Conservation (phyloP, 139 green algal genomes). For the Chara braunii region DNA sequence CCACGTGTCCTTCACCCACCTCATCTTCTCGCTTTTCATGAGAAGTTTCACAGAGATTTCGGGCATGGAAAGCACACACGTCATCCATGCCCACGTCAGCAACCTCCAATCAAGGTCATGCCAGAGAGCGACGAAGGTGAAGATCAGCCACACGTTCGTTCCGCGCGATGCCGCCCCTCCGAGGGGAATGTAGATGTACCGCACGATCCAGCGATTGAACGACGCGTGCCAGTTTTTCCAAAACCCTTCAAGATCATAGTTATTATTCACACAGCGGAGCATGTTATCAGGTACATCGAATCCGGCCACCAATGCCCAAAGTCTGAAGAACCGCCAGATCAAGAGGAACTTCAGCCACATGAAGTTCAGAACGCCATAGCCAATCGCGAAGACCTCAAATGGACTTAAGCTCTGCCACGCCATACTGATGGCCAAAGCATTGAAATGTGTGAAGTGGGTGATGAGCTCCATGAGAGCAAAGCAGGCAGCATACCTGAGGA, state of each 20-base stretch:
- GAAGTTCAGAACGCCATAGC: conserved; percentile 62
- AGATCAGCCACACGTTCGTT: conserved; percentile 79
- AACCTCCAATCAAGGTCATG: conserved; percentile 77
- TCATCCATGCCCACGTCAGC: conserved; percentile 44
- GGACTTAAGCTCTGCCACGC: conserved; percentile 16
- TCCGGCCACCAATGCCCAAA: conserved; percentile 55
- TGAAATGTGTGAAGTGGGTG: conserved; percentile 74
- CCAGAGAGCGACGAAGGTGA: conserved; percentile 92
- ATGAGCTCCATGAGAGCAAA: conserved; percentile 66
- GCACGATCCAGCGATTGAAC: conserved; percentile 66
- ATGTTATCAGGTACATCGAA: conserved; percentile 79
- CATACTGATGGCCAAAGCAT: conserved; percentile 53
- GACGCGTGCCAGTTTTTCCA: conserved; percentile 87
- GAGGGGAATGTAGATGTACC: conserved; percentile 89
- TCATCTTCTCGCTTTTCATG: background rate
- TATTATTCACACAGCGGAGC: conserved; percentile 83
- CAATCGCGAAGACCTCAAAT: conserved; percentile 20
- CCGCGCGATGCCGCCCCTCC: conserved; percentile 56
- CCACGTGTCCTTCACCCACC: conserved; percentile 7
- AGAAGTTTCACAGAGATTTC: conserved; percentile 27
- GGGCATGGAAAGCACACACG: conserved; percentile 16
- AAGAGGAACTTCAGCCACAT: conserved; percentile 87
- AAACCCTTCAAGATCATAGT: conserved; percentile 77
- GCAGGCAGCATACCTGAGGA: conserved; percentile 38
- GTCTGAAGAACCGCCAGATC: conserved; percentile 52